Evolutionary conservation across 495 filamentous ascomycete species (phyloP).

Genomic region (Hypoxylon fragiforme): DNA sequence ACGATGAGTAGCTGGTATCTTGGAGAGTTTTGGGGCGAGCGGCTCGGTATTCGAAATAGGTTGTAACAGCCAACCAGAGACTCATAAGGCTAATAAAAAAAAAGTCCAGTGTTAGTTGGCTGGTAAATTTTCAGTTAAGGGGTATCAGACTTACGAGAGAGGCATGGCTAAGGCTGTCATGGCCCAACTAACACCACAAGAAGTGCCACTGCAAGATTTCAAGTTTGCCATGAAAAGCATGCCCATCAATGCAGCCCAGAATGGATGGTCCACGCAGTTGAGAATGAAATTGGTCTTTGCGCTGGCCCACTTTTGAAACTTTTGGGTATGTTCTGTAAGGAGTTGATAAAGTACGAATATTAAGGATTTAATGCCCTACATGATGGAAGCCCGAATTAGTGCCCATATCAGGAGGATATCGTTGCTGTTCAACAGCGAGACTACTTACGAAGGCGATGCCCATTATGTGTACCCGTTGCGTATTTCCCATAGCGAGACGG

Average conservation of each 20-base stretch:
- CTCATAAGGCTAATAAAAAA: background rate
- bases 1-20: background rate
- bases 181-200: conserved; percentile 11
- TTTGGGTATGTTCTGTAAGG: conserved; percentile 28
- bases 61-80: background rate
- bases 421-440: background rate
- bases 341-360: conserved; percentile 44
- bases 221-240: conserved; percentile 17
- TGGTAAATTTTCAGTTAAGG: background rate
- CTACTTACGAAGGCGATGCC: conserved; percentile 11
- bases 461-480: conserved; percentile 17
- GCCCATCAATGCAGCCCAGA: conserved; percentile 42
- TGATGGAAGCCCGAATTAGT: too few relatives aligned
- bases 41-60: conserved; percentile 7
- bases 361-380: conserved; percentile 40
- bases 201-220: background rate
- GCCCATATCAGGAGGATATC: too few relatives aligned
- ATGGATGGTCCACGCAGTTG: conserved; percentile 39
- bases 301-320: conserved; percentile 40
- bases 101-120: too few relatives aligned
- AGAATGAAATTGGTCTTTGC: conserved; percentile 38
- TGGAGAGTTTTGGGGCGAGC: background rate
- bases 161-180: background rate
- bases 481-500: conserved; percentile 1
- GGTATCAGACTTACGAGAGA: conserved; percentile 1